Conservation (phyloP, 2,329 filamentous ascomycete genomes). For the Colletotrichum cordylinicola region DNA sequence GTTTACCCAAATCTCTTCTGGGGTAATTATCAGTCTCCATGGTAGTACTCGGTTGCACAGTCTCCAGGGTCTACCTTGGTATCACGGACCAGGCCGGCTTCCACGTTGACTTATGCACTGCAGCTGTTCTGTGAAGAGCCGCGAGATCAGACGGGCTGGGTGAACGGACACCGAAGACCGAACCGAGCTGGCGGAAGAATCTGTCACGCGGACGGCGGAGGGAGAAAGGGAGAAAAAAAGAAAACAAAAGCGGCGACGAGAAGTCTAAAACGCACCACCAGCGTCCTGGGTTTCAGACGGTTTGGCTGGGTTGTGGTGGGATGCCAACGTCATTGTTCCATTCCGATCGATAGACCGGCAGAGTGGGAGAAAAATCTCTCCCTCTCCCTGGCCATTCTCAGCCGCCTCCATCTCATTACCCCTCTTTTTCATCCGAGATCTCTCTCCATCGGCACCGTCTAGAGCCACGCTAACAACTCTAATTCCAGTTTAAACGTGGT, state of each 20-base stretch:
- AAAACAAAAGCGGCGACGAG: neutral
- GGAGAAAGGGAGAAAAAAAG: neutral
- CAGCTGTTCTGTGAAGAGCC: neutral
- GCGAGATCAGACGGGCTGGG: neutral
- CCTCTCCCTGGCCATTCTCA: neutral
- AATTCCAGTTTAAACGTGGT: neutral
- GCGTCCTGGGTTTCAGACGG: neutral
- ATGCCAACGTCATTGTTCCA: neutral
- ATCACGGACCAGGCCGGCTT: neutral
- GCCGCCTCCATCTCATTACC: neutral
- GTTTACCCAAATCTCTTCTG: neutral
- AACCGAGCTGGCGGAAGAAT: neutral
- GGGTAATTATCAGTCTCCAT: neutral
- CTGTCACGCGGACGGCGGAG: neutral
- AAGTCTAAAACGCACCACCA: neutral
- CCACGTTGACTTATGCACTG: neutral
- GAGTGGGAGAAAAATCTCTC: neutral
- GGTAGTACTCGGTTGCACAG: neutral
- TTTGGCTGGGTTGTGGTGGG: neutral
- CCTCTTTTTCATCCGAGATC: constrained; percentile 1
- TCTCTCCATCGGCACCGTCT: neutral
- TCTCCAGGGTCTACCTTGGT: neutral
- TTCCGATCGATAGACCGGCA: neutral
- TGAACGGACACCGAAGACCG: neutral
- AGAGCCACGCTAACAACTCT: neutral